phyloP scores from a whole-genome alignment of 1,284 basidiomycete genomes.

The Heterobasidion annosum region DNA sequence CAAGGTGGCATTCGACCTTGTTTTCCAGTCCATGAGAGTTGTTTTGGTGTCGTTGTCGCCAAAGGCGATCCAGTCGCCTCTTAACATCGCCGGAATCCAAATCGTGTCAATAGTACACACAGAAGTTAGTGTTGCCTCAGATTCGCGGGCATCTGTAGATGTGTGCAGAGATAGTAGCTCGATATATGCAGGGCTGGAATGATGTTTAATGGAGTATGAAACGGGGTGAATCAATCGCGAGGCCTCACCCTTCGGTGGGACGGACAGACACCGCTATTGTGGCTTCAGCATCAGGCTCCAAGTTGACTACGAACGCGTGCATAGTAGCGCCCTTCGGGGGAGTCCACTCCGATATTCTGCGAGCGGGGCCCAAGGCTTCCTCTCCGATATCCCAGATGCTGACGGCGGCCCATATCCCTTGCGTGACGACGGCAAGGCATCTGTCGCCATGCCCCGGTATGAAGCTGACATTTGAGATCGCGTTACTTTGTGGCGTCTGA shows the following conservation, averaged over 20 bases:
- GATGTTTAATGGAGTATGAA: neutral
- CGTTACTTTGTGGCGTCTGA: neutral
- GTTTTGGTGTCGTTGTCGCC: neutral
- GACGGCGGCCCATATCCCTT: constrained; percentile 48
- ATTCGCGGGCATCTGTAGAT: no score
- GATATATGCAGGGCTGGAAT: neutral
- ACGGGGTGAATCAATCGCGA: neutral
- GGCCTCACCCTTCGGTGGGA: neutral
- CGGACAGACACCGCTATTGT: constrained; percentile 37
- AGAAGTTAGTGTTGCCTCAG: neutral
- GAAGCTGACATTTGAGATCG: constrained; percentile 18
- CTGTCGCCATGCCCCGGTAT: constrained; percentile 30
- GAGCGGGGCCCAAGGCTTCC: constrained; percentile 2
- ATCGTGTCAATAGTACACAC: neutral
- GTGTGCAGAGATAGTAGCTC: neutral
- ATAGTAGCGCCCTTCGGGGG: neutral
- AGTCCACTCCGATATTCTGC: neutral
- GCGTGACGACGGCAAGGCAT: constrained; percentile 43
- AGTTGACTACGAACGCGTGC: constrained; percentile 37
- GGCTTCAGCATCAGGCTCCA: constrained; percentile 30
- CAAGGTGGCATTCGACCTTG: neutral
- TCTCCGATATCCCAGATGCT: constrained; percentile 37
- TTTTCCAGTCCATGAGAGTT: neutral
- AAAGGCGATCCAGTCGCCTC: neutral
- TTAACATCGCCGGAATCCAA: neutral